A percentile compares a stretch with the other conserved stretches of the same genome.
These are phyloP conservation scores for Kalaharituber pfeilii DNA, from an alignment of 2,329 filamentous ascomycete genomes.

Conservation along the genomic window DNA sequence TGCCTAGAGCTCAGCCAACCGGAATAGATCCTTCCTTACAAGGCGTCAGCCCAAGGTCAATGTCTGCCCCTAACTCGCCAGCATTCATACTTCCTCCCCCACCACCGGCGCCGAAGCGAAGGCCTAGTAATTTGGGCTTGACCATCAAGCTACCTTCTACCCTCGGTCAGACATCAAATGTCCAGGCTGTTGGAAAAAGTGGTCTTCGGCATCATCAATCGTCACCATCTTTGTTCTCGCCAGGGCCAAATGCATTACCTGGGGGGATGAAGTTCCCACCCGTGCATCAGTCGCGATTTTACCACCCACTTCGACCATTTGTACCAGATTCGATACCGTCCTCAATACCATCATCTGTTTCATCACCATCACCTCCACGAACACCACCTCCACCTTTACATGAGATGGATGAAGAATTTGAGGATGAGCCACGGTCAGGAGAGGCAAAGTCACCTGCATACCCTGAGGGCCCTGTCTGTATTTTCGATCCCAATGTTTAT, in stretches of 20 bases:
- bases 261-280: slow-evolving; percentile 46
- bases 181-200: slow-evolving; percentile 29
- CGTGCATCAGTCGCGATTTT: slow-evolving; percentile 30
- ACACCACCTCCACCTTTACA: slow-evolving; percentile 34
- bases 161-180: slow-evolving; percentile 32
- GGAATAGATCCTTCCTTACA: slow-evolving; percentile 24
- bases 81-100: slow-evolving; percentile 70
- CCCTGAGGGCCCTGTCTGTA: slow-evolving; percentile 63
- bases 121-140: slow-evolving; percentile 60
- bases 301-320: slow-evolving; percentile 38
- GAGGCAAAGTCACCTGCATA: slow-evolving; percentile 62
- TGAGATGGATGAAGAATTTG: slow-evolving; percentile 43
- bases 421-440: slow-evolving; percentile 45
- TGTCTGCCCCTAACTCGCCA: slow-evolving; percentile 51
- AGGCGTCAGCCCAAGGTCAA: slow-evolving; percentile 18
- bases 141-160: slow-evolving; percentile 50
- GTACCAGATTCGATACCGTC: slow-evolving; percentile 27
- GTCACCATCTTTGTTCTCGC: slow-evolving; percentile 49
- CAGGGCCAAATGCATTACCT: slow-evolving; percentile 41
- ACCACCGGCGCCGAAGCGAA: slow-evolving; percentile 45
- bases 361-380: slow-evolving; percentile 21
- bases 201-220: slow-evolving; percentile 46
- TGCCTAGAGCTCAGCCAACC: slow-evolving; percentile 34
- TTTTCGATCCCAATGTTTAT: slow-evolving; percentile 61
- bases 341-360: slow-evolving; percentile 30